Evolutionary conservation across 331 rosid genomes (phyloP).

Genomic region (Pyrus hybrid): DNA sequence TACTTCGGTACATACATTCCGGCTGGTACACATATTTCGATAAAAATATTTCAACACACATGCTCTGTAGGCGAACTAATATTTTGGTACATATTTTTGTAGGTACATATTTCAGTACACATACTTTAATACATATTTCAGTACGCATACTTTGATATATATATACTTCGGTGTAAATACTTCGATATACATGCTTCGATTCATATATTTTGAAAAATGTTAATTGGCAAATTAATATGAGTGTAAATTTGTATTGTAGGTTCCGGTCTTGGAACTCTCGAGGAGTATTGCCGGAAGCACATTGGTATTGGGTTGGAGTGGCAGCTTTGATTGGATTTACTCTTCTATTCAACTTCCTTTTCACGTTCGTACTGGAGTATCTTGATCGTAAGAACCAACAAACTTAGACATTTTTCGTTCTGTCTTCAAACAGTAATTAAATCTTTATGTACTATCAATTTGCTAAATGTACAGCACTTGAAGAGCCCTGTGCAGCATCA

Average conservation of each 20-base stretch:
- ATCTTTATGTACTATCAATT: neutral
- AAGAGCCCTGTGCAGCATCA: neutral
- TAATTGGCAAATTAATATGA: neutral
- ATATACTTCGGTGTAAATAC: too few relatives aligned
- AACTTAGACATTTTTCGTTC: neutral
- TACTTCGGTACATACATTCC: too few relatives aligned
- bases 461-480: constrained; percentile 16
- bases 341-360: constrained; percentile 31
- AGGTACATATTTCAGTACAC: too few relatives aligned
- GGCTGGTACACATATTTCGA: too few relatives aligned
- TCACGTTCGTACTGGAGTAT: constrained; percentile 28
- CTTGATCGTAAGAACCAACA: constrained; percentile 32
- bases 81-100: too few relatives aligned
- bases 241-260: neutral
- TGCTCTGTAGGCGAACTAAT: too few relatives aligned
- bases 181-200: too few relatives aligned
- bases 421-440: neutral
- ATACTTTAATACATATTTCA: too few relatives aligned
- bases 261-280: neutral
- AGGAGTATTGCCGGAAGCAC: constrained; percentile 3
- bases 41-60: too few relatives aligned
- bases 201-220: neutral
- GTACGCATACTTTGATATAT: too few relatives aligned
- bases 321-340: constrained; percentile 37
- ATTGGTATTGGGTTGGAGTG: constrained; percentile 59